A percentile compares a stretch with the other conserved stretches of the same genome.
Evolutionary conservation across 345 rosid species (phyloP).

Genomic region (Chamaenerion angustifolium): DNA sequence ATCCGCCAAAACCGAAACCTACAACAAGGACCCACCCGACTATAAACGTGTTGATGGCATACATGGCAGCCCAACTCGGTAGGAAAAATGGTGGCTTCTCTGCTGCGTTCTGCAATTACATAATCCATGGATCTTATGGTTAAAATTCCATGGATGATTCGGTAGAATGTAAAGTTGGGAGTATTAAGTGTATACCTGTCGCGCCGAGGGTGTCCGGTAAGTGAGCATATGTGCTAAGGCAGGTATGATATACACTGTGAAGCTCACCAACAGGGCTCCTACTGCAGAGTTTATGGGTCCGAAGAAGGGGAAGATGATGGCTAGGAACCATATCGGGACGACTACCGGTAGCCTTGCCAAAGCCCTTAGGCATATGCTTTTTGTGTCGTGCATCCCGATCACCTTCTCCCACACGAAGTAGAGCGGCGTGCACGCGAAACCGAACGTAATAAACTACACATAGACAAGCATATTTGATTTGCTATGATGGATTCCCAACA

Average conservation of each 20-base stretch:
- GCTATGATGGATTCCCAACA: no score
- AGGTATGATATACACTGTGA: slow-evolving; percentile 95
- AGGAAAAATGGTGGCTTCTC: slow-evolving; percentile 18
- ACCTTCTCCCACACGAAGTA: slow-evolving; percentile 99
- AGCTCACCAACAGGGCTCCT: slow-evolving; percentile 94
- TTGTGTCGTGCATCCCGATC: slow-evolving; percentile 94
- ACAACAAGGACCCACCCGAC: slow-evolving; percentile 16
- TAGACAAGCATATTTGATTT: no score
- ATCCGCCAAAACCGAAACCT: slow-evolving; percentile 18
- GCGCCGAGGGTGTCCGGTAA: slow-evolving; percentile 77
- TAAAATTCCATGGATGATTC: no score
- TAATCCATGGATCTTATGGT: not conserved
- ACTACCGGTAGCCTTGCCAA: slow-evolving; percentile 88
- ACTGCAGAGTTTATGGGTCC: slow-evolving; percentile 97
- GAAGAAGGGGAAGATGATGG: slow-evolving; percentile 96
- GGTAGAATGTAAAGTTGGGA: no score
- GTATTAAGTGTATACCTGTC: slow-evolving; percentile 88
- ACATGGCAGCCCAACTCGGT: slow-evolving; percentile 15
- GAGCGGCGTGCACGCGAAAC: slow-evolving; percentile 92
- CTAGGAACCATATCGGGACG: slow-evolving; percentile 94
- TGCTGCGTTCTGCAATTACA: slow-evolving; percentile 15
- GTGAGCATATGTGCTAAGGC: slow-evolving; percentile 97
- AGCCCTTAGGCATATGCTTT: slow-evolving; percentile 78
- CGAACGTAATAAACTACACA: slow-evolving; percentile 78
- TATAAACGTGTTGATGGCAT: slow-evolving; percentile 10